Percentiles rank a stretch among this genome's conserved stretches.
Conservation (phyloP, 1,139 yeast species). For the Lodderomyces parapsilosis region DNA sequence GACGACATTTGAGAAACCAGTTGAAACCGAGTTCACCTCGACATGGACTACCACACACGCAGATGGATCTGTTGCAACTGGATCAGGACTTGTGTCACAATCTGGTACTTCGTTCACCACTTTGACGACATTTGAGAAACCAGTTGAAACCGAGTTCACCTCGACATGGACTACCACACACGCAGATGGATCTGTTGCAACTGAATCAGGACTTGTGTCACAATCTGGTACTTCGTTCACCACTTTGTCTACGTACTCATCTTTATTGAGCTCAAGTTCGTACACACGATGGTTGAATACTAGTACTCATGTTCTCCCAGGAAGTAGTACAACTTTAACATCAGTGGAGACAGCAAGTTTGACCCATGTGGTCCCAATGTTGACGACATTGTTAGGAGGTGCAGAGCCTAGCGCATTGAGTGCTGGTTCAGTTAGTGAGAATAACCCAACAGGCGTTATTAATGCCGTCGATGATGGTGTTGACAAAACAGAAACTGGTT, state of each 20-base stretch:
- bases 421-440: too few species aligned
- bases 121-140: slow-evolving; percentile 3
- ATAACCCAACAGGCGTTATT: too few species aligned
- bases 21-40: slow-evolving; percentile 18
- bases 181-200: slow-evolving; percentile 8
- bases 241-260: slow-evolving; percentile 6
- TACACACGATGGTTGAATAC: too few species aligned
- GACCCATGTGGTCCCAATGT: too few species aligned
- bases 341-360: too few species aligned
- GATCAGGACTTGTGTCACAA: slow-evolving; percentile 15
- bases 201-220: slow-evolving; percentile 9
- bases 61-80: slow-evolving; percentile 20
- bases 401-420: too few species aligned
- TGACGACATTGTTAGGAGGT: too few species aligned
- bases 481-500: too few species aligned
- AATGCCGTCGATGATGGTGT: too few species aligned
- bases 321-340: too few species aligned
- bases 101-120: slow-evolving; percentile 9
- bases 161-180: slow-evolving; percentile 9
- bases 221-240: slow-evolving; percentile 6
- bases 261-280: too few species aligned
- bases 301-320: too few species aligned
- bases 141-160: slow-evolving; percentile 12
- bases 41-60: slow-evolving; percentile 19
- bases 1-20: slow-evolving; percentile 3